These are phyloP conservation scores for Phialophora tarda DNA, from an alignment of 2,329 filamentous ascomycete species.

Conservation along the genomic window DNA sequence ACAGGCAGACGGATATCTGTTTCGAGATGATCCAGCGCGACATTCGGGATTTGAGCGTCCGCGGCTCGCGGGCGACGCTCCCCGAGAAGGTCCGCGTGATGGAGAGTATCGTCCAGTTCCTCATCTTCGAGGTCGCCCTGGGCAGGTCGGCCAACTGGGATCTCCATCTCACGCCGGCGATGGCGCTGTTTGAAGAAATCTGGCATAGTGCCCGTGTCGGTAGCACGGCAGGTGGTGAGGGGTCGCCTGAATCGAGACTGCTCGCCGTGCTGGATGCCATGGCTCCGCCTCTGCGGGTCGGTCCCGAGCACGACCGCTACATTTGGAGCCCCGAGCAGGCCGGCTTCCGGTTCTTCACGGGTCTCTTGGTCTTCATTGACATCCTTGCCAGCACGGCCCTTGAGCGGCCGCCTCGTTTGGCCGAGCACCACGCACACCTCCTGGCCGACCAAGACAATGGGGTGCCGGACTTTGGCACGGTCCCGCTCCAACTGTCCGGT, in stretches of 20 bases:
- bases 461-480: conserved; percentile 4
- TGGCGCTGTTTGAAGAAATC: conserved; percentile 42
- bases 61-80: conserved; percentile 22
- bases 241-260: neutral
- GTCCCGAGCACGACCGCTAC: conserved; percentile 22
- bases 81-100: conserved; percentile 40
- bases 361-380: conserved; percentile 46
- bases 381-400: conserved; percentile 46
- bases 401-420: conserved; percentile 43
- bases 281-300: conserved; percentile 10
- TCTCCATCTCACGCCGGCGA: conserved; percentile 44
- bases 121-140: conserved; percentile 44
- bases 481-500: conserved; percentile 49
- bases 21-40: conserved; percentile 35
- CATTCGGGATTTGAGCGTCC: conserved; percentile 34
- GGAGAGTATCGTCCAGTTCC: conserved; percentile 46
- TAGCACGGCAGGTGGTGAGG: neutral
- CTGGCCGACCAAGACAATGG: conserved; percentile 43
- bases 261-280: conserved; percentile 11
- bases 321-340: conserved; percentile 46
- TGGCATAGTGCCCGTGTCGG: neutral
- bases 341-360: conserved; percentile 47
- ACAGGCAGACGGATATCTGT: conserved; percentile 26
- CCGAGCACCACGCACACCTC: conserved; percentile 40
- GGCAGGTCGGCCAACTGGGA: conserved; percentile 42